Evolutionary conservation across 352 stramenopile genomes (phyloP).

Genomic region (Phytophthora boehmeriae): DNA sequence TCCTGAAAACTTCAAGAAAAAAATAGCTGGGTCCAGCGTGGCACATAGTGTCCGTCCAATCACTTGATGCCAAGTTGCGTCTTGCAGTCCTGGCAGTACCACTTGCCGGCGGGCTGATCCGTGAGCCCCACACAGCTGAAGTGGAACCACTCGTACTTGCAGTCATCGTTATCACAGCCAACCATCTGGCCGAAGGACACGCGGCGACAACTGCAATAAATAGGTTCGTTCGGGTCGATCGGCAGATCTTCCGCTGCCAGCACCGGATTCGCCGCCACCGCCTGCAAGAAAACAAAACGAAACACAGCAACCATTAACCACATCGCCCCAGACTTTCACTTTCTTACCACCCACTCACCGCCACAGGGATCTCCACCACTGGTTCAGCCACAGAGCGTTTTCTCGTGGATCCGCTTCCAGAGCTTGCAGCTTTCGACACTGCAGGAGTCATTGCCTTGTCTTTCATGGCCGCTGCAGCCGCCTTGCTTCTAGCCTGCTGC

Average conservation of each 20-base stretch:
- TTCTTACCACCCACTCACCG: conserved; percentile 13
- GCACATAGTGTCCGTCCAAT: not conserved
- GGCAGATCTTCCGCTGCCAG: conserved; percentile 76
- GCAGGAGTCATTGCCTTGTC: conserved; percentile 21
- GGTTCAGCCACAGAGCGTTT: conserved; percentile 59
- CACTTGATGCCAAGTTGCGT: conserved; percentile 71
- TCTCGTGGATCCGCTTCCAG: conserved; percentile 24
- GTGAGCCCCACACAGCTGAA: conserved; percentile 90
- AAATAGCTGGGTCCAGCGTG: too few species aligned
- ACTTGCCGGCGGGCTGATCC: conserved; percentile 80
- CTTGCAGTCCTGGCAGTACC: conserved; percentile 88
- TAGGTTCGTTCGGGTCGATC: conserved; percentile 88
- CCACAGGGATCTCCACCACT: conserved; percentile 34
- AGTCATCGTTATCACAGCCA: conserved; percentile 92
- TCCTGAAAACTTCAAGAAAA: too few species aligned
- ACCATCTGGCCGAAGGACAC: conserved; percentile 93
- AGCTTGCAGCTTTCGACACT: conserved; percentile 23
- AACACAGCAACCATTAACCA: not conserved
- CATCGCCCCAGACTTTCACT: not conserved
- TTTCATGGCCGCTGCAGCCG: conserved; percentile 26
- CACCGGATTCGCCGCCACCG: conserved; percentile 19
- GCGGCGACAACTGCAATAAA: conserved; percentile 87
- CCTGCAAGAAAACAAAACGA: conserved; percentile 18
- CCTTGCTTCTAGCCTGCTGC: conserved; percentile 38
- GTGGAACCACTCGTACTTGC: conserved; percentile 94